These are phyloP conservation scores for Backusella tarrabulga DNA, from an alignment of 192 early-diverging fungal species.

Conservation along the genomic window DNA sequence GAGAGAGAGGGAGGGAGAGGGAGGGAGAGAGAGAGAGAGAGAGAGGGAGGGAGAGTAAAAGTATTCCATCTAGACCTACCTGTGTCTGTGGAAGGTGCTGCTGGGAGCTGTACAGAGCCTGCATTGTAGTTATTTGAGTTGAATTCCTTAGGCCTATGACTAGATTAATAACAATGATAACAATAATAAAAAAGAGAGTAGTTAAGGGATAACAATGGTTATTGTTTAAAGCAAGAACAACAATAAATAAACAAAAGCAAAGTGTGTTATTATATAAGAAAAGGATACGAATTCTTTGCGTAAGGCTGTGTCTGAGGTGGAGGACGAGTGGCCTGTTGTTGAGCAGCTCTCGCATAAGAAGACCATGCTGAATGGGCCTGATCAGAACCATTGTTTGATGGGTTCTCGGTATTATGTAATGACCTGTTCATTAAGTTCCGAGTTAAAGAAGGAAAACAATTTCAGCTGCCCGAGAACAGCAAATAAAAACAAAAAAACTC, in stretches of 20 bases:
- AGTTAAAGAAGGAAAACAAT: constrained; percentile 4
- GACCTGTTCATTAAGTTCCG: constrained; percentile 15
- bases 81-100: constrained; percentile 28
- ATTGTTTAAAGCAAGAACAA: background rate
- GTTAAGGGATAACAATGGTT: background rate
- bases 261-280: background rate
- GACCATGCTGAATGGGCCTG: constrained; percentile 11
- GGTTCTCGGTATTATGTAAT: constrained; percentile 14
- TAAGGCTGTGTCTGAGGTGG: background rate
- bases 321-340: background rate
- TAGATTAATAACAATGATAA: background rate
- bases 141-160: background rate
- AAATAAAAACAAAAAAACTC: background rate
- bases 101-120: constrained; percentile 4
- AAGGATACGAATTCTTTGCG: background rate
- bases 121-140: background rate
- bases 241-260: too few species aligned
- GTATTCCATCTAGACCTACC: constrained; percentile 1
- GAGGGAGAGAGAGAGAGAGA: too few species aligned
- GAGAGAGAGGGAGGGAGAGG: too few species aligned
- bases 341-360: background rate
- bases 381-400: background rate
- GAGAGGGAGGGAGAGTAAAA: too few species aligned
- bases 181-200: background rate
- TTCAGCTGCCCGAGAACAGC: background rate